Evolutionary conservation across 805 yeast species (phyloP), one percentile per base, ranked within the genome.

Genomic region (Candida berthetii): DNA sequence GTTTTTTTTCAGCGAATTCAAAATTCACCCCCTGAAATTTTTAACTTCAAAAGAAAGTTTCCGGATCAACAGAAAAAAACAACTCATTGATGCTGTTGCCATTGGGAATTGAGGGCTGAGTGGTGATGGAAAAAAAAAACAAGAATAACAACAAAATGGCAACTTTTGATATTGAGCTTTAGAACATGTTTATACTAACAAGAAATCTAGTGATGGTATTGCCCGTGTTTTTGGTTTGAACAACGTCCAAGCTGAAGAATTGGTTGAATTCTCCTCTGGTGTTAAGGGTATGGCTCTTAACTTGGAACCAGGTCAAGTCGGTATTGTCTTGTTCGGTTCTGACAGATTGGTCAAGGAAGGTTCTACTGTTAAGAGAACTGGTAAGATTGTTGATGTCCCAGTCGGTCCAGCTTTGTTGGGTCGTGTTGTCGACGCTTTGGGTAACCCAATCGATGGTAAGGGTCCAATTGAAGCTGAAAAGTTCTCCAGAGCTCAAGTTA

Each of bases 221-320:
- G 99, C 99, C 71, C 95, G 98, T 82, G 96, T 93, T 66, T 93
- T 86, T 77, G 99, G 99, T 77, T 79, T 93, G 64, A 93, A 90
- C 93, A 93, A 93, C 82, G 83, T 89, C 74, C 98, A 91, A 81
- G 99, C 99, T 68, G 99, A 93, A 79, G 99, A 93, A 78, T 82
- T 93, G 71, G 97, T 93, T 64, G 99, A 93, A 78, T 95, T 93
- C 78, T 78, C 96, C 48, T 88, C 99, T 48, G 99, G 99, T 80
- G 98, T 91, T 62, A 88, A 90, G 76, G 99, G 99, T 85, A 93
- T 93, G 99, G 98, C 99, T 66, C 82, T 93, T 69, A 93, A 93
- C 83, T 86, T 93, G 82, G 99, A 93, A 78, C 96, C 98, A 63
- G 97, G 96, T 73, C 98, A 93, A 76, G 99, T 93, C 69, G 99